Evolutionary conservation across 257 asterid genomes (phyloP), one percentile per base, ranked within the genome.

Genomic region (Primulina eburnea): DNA sequence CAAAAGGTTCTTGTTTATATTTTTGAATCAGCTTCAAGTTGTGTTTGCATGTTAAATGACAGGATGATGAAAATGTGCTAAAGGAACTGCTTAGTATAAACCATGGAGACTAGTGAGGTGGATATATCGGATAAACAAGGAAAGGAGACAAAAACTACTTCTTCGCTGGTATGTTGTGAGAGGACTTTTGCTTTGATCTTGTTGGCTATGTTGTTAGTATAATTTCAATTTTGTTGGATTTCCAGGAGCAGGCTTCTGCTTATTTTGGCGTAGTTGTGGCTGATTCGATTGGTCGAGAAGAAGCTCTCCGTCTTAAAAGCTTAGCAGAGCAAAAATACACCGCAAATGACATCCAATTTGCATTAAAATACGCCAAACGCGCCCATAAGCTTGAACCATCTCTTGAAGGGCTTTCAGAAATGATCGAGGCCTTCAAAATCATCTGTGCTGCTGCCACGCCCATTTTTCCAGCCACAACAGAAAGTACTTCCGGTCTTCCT

Each of bases 401-500:
- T 5, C 75, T 82, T 21, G 79, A 75, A 37, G 97, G 92, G 64
- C 80, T 90, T 14, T 55, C 82, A 52, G 92, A 88, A 68, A 72
- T 88, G 82, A 81, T 88, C 71, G 70, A 88, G 35, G 84, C 96
- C 73, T 84, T 90, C 79, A 70, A 75, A 68, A 87, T 90, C 76
- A 84, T 92, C 77, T 73, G 68, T 59, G 71, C 78, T 62, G 78
- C 96, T 40, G 58, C 74, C 12, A 8, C 28, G 18, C 78, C 83
- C 7, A 4, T 67, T 10, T 56, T 20, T 33, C 56, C 71, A 8
- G 43, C 69, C 29, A 33, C 58, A 8, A 30, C 75, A 9, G 81
- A 30, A 8, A 68, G 21, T 60, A 40, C 18, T 18, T 34, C 76
- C 21, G 26, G 69, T 2, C 9, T 76, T n/a, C 71, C 71, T 8